Evolutionary conservation across 495 filamentous ascomycete genomes (phyloP).

Genomic region (Darksidea phi): DNA sequence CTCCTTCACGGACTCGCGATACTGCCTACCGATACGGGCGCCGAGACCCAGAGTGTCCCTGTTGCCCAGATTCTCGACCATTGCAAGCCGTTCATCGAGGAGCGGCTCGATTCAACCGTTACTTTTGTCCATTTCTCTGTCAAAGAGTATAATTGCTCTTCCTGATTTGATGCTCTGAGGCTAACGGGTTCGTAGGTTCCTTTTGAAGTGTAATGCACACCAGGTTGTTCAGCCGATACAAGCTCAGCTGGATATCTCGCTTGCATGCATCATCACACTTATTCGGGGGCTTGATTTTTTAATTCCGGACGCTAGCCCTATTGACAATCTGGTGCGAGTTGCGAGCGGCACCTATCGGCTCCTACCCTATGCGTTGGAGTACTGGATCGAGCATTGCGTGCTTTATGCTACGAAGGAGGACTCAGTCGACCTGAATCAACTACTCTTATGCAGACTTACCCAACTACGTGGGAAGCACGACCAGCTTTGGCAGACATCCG

Average conservation of each 20-base stretch:
- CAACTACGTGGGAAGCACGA: neutral
- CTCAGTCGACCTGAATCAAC: neutral
- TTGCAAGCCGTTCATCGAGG: constrained; percentile 1
- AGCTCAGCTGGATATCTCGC: neutral
- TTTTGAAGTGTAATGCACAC: neutral
- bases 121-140: neutral
- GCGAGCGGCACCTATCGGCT: neutral
- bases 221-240: neutral
- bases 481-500: neutral
- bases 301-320: neutral
- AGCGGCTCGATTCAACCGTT: neutral
- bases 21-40: neutral
- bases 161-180: neutral
- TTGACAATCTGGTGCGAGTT: neutral
- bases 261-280: neutral
- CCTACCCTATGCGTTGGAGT: neutral
- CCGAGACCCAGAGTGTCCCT: neutral
- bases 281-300: neutral
- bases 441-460: neutral
- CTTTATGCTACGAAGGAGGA: neutral
- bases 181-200: neutral
- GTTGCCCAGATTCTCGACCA: neutral
- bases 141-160: neutral
- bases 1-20: constrained; percentile 7
- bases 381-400: neutral